Evolutionary conservation across 768 basidiomycete species (phyloP), one percentile per base, ranked within the genome.

Genomic region (Candolleomyces efflorescens): DNA sequence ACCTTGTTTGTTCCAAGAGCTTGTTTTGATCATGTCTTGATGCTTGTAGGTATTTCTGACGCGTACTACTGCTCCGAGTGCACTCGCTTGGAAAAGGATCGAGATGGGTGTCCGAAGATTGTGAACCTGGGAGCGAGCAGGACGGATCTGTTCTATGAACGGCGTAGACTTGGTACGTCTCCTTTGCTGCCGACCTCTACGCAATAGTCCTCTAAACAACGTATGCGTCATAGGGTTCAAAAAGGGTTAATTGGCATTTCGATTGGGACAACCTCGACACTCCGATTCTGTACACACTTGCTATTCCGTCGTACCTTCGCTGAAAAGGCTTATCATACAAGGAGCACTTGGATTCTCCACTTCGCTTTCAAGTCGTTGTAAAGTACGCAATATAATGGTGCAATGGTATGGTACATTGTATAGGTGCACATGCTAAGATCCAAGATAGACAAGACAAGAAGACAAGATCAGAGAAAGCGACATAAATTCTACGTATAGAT

Each of bases 21-120:
- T 32, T 51, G 22, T 22, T 53, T 54, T 41, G 7, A 32, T 59
- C 26, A 17, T 36, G n/a, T n/a, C 46, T 48, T 23, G 13, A 26
- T 17, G n/a, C 23, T 36, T 18, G 1, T 26, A 96, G 96, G 96
- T 67, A 97, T 99, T 52, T 98, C 95, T 23, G 97, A 99, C 69
- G 97, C 97, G 3, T 98, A 98, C 73, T 99, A 99, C 67, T 99
- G 97, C 62, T 95, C 96, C 1, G 94, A 96, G 75, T 98, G 93
- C 67, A 94, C 91, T n/a, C 79, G 95, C 51, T 76, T 98, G 51
- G 97, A 99, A 70, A 98, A 98, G 68, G 95, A 98, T 65, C 79
- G 97, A 37, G 97, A 99, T 71, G 97, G 97, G 0, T 99, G 97
- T 77, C 94, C 94, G 7, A 98, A 98, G 83, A 94, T 96, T 65